These are phyloP conservation scores for Dictyostelium intermedium DNA, from an alignment of 78 protist genomes.

Conservation along the genomic window DNA sequence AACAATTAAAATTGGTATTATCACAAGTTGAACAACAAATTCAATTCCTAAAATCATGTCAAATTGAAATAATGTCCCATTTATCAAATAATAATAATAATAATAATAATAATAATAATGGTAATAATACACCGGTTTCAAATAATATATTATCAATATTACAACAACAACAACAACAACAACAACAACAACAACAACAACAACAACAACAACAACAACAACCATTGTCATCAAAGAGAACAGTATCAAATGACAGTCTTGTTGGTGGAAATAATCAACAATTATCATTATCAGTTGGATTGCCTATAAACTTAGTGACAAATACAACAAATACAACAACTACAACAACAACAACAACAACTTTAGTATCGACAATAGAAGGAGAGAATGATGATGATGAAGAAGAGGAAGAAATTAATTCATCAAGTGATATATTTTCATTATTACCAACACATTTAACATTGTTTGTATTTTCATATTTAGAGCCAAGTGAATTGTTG, in stretches of 20 bases:
- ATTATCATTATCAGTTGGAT: not conserved
- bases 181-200: not conserved
- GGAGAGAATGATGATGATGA: not conserved
- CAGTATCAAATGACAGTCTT: not conserved
- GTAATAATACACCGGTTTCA: not conserved
- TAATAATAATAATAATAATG: not conserved
- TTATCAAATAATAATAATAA: not conserved
- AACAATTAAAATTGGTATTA: constrained; percentile 23
- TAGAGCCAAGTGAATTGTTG: constrained; percentile 18
- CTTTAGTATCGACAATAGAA: not conserved
- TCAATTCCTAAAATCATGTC: constrained; percentile 22
- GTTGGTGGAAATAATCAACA: not conserved
- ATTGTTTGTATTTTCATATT: constrained; percentile 27
- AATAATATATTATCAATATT: not conserved
- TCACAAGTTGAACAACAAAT: constrained; percentile 2
- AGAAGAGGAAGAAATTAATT: not conserved
- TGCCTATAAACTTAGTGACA: not conserved
- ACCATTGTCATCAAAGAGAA: not conserved
- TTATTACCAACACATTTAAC: constrained; percentile 51
- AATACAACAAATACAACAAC: not conserved
- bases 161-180: not conserved
- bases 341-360: not conserved
- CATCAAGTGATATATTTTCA: constrained; percentile 2
- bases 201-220: not conserved
- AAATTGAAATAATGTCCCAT: not conserved